Percentiles rank a stretch among this genome's conserved stretches.
Evolutionary conservation across 1,284 basidiomycete genomes (phyloP).

Genomic region (Boletus hoseneyae): DNA sequence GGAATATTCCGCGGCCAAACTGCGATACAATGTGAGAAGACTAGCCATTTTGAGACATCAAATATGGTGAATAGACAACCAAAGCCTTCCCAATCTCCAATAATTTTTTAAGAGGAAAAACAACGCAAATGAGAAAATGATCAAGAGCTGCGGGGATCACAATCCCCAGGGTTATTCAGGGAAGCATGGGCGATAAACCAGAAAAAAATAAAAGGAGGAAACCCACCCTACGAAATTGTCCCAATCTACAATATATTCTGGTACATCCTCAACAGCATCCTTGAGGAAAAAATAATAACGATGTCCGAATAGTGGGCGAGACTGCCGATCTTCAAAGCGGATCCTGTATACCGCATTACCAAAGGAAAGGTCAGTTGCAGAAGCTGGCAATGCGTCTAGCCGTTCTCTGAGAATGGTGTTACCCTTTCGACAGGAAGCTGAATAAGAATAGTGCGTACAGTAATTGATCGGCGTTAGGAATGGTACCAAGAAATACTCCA

Average conservation of each 20-base stretch:
- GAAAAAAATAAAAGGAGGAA: neutral
- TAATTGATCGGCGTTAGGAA: constrained; percentile 82
- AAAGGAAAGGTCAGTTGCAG: constrained; percentile 67
- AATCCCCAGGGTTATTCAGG: neutral
- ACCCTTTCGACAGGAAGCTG: constrained; percentile 9
- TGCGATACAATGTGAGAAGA: constrained; percentile 33
- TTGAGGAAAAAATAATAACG: constrained; percentile 91
- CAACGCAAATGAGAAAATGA: neutral
- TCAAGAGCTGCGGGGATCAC: neutral
- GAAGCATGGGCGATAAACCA: neutral
- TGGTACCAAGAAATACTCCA: constrained; percentile 91
- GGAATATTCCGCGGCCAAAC: constrained; percentile 82
- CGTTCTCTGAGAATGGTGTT: constrained; percentile 48
- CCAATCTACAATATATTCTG: constrained; percentile 96
- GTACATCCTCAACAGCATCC: constrained; percentile 96
- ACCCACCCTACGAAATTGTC: constrained; percentile 84
- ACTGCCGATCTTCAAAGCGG: constrained; percentile 70
- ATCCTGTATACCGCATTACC: constrained; percentile 92
- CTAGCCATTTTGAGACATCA: neutral
- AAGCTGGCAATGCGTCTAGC: constrained; percentile 61
- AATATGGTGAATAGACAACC: neutral
- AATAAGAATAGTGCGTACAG: constrained; percentile 50
- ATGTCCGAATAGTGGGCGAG: constrained; percentile 78
- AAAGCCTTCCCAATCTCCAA: neutral
- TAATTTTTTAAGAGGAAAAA: neutral